Conservation (phyloP, 2,329 filamentous ascomycete genomes). For the Penicillium italicum region DNA sequence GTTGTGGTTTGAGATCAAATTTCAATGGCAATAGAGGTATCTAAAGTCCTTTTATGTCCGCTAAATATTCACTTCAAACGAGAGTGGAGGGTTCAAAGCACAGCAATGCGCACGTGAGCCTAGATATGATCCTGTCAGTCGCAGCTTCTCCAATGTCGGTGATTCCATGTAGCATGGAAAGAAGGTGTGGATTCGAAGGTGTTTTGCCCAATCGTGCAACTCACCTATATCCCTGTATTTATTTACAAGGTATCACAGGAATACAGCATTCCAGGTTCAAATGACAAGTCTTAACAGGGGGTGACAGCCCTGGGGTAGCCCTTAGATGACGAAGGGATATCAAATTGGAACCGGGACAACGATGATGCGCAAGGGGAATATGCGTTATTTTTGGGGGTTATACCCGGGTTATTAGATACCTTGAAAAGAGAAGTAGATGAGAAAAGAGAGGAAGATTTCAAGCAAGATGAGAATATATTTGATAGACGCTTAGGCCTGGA, state of each 20-base stretch:
- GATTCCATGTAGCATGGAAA: neutral
- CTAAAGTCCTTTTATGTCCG: neutral
- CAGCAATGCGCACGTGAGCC: neutral
- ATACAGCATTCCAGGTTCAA: neutral
- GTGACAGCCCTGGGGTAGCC: slow-evolving; percentile 3
- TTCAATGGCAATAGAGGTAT: neutral
- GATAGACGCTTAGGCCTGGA: neutral
- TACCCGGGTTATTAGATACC: neutral
- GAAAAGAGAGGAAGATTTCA: neutral
- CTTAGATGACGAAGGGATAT: slow-evolving; percentile 1
- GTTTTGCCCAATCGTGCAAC: neutral
- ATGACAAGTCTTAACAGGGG: neutral
- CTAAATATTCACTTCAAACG: neutral
- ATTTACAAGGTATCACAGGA: neutral
- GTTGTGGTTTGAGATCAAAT: neutral
- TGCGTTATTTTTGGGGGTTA: neutral
- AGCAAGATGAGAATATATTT: too few species aligned
- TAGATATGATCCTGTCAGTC: neutral
- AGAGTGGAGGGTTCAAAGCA: neutral
- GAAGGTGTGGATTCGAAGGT: neutral
- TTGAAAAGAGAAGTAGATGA: neutral
- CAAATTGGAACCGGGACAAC: neutral
- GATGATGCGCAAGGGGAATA: neutral
- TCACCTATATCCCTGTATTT: slow-evolving; percentile 3
- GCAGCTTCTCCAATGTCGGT: neutral